Percentiles rank a stretch among this genome's conserved stretches.
Evolutionary conservation across 768 basidiomycete species (phyloP).

Genomic region (Suillus spraguei): DNA sequence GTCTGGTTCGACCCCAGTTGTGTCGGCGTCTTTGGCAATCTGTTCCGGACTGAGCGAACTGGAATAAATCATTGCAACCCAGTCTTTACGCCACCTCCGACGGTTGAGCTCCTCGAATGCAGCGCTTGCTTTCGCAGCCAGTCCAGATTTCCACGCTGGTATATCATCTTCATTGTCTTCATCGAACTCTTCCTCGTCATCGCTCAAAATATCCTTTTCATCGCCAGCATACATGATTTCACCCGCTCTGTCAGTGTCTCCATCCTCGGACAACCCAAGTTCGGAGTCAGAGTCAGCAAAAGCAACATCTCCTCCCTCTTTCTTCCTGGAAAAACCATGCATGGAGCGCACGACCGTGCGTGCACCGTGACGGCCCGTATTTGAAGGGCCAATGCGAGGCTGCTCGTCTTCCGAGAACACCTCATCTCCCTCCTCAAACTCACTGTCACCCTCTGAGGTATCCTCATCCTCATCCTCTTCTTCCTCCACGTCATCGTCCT

Average conservation of each 20-base stretch:
- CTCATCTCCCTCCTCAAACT: slow-evolving; percentile 28
- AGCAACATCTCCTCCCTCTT: slow-evolving; percentile 48
- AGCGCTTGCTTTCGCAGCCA: slow-evolving; percentile 52
- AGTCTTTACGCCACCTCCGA: slow-evolving; percentile 57
- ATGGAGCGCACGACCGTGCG: slow-evolving; percentile 44
- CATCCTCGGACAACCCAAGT: slow-evolving; percentile 51
- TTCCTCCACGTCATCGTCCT: slow-evolving; percentile 23
- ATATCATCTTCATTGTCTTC: slow-evolving; percentile 41
- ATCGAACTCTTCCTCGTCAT: slow-evolving; percentile 46
- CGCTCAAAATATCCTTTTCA: slow-evolving; percentile 52
- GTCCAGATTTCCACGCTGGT: slow-evolving; percentile 77
- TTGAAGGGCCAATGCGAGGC: neutral
- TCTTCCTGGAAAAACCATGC: slow-evolving; percentile 39
- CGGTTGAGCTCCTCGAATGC: slow-evolving; percentile 43
- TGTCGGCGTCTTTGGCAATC: slow-evolving; percentile 50
- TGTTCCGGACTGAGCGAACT: slow-evolving; percentile 68
- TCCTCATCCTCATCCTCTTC: slow-evolving; percentile 34
- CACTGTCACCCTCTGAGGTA: slow-evolving; percentile 24
- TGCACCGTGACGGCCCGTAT: slow-evolving; percentile 53
- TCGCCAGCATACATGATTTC: slow-evolving; percentile 51
- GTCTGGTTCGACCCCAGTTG: slow-evolving; percentile 4
- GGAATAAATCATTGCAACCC: slow-evolving; percentile 86
- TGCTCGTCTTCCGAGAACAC: slow-evolving; percentile 28
- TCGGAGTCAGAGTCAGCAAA: slow-evolving; percentile 86
- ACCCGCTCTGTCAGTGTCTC: slow-evolving; percentile 30